phyloP scores from a whole-genome alignment of 73 alveolate genomes.

The Blepharisma stoltei region DNA sequence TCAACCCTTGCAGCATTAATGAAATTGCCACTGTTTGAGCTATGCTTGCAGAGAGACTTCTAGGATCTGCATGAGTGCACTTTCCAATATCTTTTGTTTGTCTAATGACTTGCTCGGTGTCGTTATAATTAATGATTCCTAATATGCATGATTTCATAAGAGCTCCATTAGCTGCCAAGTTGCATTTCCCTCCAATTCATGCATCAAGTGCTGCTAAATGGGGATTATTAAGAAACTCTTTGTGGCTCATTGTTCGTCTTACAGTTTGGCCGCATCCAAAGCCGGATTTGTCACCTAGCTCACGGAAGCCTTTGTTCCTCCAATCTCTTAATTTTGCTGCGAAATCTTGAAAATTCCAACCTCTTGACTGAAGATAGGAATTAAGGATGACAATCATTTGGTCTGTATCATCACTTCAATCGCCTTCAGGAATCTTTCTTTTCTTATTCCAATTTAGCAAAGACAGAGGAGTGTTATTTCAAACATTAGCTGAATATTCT shows the following conservation, averaged over 20 bases:
- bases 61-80: slow-evolving; percentile 47
- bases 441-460: slow-evolving; percentile 20
- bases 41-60: slow-evolving; percentile 38
- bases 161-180: slow-evolving; percentile 49
- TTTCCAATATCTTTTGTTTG: slow-evolving; percentile 36
- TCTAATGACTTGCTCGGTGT: slow-evolving; percentile 26
- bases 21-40: slow-evolving; percentile 33
- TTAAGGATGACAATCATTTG: slow-evolving; percentile 37
- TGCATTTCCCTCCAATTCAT: slow-evolving; percentile 31
- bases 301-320: slow-evolving; percentile 42
- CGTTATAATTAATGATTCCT: slow-evolving; percentile 31
- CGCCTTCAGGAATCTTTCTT: slow-evolving; percentile 31
- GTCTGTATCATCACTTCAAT: slow-evolving; percentile 53
- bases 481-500: neutral
- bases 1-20: slow-evolving; percentile 14
- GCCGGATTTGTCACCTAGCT: slow-evolving; percentile 42
- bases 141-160: slow-evolving; percentile 39
- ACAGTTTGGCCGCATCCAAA: slow-evolving; percentile 46
- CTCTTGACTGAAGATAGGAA: neutral
- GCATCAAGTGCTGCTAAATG: slow-evolving; percentile 33
- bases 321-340: slow-evolving; percentile 4
- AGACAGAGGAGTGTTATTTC: neutral
- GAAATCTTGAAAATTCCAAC: neutral
- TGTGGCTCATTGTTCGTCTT: slow-evolving; percentile 13
- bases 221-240: slow-evolving; percentile 31